Conservation (phyloP, 345 rosid species). For the Cardamine chenopodiifolia region DNA sequence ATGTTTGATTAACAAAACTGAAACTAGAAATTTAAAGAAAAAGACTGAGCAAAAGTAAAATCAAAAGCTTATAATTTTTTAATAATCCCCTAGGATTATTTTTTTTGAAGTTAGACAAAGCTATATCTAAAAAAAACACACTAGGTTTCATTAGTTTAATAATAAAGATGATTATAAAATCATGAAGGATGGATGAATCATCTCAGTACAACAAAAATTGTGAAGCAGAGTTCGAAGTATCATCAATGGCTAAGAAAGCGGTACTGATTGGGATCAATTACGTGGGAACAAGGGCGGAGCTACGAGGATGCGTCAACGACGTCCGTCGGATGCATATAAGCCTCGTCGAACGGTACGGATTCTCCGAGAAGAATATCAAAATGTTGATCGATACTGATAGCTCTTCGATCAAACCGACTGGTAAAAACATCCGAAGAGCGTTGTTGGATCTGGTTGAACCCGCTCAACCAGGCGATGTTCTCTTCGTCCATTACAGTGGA, state of each 20-base stretch:
- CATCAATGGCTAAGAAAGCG: slow-evolving; percentile 66
- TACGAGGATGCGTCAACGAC: slow-evolving; percentile 88
- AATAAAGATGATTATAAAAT: slow-evolving; percentile 19
- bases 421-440: slow-evolving; percentile 71
- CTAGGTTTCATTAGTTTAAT: slow-evolving; percentile 19
- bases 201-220: background rate
- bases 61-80: background rate
- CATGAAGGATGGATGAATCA: background rate
- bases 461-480: slow-evolving; percentile 62
- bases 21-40: background rate
- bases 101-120: background rate
- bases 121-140: background rate
- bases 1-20: background rate
- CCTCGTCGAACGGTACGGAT: slow-evolving; percentile 68
- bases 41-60: background rate
- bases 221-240: slow-evolving; percentile 1
- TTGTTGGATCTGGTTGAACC: slow-evolving; percentile 55
- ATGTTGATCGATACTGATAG: slow-evolving; percentile 73
- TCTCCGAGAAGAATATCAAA: slow-evolving; percentile 61
- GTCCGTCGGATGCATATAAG: slow-evolving; percentile 63
- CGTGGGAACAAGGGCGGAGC: slow-evolving; percentile 80
- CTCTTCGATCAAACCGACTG: slow-evolving; percentile 67
- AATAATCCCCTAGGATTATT: background rate
- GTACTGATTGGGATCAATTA: slow-evolving; percentile 82
- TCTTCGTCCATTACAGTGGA: slow-evolving; percentile 92